These are phyloP conservation scores for Penicillium cataractarum DNA, from an alignment of 495 filamentous ascomycete genomes.

Conservation along the genomic window DNA sequence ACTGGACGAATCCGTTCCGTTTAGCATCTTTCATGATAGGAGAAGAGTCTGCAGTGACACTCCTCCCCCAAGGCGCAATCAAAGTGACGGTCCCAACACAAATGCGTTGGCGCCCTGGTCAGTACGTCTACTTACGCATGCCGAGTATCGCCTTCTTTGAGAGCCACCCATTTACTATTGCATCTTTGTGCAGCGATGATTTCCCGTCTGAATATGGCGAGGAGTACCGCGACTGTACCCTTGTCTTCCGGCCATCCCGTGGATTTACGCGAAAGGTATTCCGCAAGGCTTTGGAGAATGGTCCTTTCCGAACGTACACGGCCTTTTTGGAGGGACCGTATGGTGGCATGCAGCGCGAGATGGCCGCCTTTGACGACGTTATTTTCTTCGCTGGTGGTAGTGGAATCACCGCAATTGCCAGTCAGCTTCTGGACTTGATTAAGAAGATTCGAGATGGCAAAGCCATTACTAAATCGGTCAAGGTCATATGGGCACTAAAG, in stretches of 20 bases:
- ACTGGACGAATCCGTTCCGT: conserved; percentile 83
- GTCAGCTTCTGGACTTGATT: conserved; percentile 86
- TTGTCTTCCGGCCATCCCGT: conserved; percentile 88
- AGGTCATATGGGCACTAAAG: conserved; percentile 90
- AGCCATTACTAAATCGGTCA: conserved; percentile 85
- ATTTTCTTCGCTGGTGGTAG: conserved; percentile 92
- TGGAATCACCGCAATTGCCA: conserved; percentile 91
- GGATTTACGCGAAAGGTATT: conserved; percentile 86
- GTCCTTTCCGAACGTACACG: conserved; percentile 83
- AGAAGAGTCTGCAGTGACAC: conserved; percentile 82
- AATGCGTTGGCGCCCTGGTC: conserved; percentile 90
- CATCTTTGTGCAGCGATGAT: conserved; percentile 83
- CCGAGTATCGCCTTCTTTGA: conserved; percentile 86
- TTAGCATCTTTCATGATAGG: conserved; percentile 75
- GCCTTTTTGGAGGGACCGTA: conserved; percentile 94
- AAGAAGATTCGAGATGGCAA: conserved; percentile 93
- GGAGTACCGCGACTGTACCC: conserved; percentile 80
- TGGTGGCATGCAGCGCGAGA: conserved; percentile 87
- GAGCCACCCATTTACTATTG: conserved; percentile 95
- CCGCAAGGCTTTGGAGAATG: conserved; percentile 74
- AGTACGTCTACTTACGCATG: conserved; percentile 94
- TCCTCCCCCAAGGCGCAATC: conserved; percentile 88
- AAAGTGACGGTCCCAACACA: conserved; percentile 93
- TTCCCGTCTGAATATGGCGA: conserved; percentile 88
- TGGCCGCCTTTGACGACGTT: conserved; percentile 92